These are phyloP conservation scores for Oenanthe javanica DNA, from an alignment of 140 eudicot genomes.

Conservation along the genomic window DNA sequence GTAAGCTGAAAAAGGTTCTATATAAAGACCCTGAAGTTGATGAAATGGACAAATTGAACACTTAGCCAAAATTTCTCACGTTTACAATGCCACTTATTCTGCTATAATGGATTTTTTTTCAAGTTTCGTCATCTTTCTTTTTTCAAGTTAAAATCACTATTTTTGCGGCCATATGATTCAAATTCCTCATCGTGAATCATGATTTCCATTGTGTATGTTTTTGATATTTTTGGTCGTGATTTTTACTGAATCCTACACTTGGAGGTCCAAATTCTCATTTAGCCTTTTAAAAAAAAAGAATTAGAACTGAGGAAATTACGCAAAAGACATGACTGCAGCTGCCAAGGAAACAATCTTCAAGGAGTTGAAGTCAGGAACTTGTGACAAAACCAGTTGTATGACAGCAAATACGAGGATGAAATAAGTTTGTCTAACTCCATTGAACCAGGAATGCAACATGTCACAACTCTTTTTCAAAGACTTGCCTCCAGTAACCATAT, in stretches of 20 bases:
- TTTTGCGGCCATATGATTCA: background rate
- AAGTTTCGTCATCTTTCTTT: background rate
- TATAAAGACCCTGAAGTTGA: background rate
- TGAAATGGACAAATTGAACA: background rate
- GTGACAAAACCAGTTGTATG: slow-evolving; percentile 22
- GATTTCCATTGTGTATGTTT: background rate
- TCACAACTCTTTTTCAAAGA: slow-evolving; percentile 19
- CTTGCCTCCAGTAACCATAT: slow-evolving; percentile 37
- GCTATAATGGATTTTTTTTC: background rate
- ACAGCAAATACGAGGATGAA: slow-evolving; percentile 26
- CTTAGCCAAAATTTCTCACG: background rate
- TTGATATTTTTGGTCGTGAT: background rate
- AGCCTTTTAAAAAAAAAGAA: background rate
- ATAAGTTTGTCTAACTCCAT: slow-evolving; percentile 17
- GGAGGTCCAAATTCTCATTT: background rate
- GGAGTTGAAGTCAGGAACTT: slow-evolving; percentile 28
- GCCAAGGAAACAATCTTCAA: slow-evolving; percentile 20
- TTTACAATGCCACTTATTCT: background rate
- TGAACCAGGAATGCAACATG: slow-evolving; percentile 15
- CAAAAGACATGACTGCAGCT: slow-evolving; percentile 32
- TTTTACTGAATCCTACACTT: background rate
- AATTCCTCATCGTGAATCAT: background rate
- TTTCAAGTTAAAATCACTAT: background rate
- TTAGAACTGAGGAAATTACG: slow-evolving; percentile 10
- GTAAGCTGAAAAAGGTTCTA: background rate